Evolutionary conservation across 1,284 basidiomycete species (phyloP).

Genomic region (Chalciporus sp.): DNA sequence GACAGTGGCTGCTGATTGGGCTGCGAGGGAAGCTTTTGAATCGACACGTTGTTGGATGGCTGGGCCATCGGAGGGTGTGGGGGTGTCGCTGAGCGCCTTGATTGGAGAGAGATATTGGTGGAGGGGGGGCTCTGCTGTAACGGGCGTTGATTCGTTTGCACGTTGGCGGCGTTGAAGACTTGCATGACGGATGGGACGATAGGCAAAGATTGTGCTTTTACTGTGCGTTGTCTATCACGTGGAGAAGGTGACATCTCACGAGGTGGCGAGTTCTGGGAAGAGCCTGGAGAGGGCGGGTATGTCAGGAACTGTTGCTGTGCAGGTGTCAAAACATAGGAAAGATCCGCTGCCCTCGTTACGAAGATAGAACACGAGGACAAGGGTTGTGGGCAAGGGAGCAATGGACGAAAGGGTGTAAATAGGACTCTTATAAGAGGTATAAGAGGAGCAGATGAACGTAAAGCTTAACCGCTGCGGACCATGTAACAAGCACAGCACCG

Average conservation of each 20-base stretch:
- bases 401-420: background rate
- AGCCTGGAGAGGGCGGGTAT: slow-evolving; percentile 3
- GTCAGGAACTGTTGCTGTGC: slow-evolving; percentile 7
- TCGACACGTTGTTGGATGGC: slow-evolving; percentile 35
- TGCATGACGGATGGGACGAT: slow-evolving; percentile 58
- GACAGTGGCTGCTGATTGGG: slow-evolving; percentile 31
- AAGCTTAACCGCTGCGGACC: slow-evolving; percentile 16
- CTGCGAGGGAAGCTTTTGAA: slow-evolving; percentile 43
- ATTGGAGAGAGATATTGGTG: slow-evolving; percentile 47
- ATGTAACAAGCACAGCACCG: slow-evolving; percentile 13
- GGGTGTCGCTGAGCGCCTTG: slow-evolving; percentile 44
- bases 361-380: slow-evolving; percentile 1
- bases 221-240: slow-evolving; percentile 57
- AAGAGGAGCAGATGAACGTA: background rate
- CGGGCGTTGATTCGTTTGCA: slow-evolving; percentile 37
- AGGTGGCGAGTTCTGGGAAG: slow-evolving; percentile 44
- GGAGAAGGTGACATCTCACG: slow-evolving; percentile 73
- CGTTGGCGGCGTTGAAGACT: slow-evolving; percentile 42
- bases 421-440: background rate
- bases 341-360: slow-evolving; percentile 7
- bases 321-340: slow-evolving; percentile 4
- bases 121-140: slow-evolving; percentile 58
- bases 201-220: slow-evolving; percentile 64
- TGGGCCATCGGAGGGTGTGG: slow-evolving; percentile 31
- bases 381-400: slow-evolving; percentile 1